Percentiles rank a stretch among this genome's conserved stretches.
phyloP scores from a whole-genome alignment of 225 moss, liverwort and hornwort species.

The Asterella californica region DNA sequence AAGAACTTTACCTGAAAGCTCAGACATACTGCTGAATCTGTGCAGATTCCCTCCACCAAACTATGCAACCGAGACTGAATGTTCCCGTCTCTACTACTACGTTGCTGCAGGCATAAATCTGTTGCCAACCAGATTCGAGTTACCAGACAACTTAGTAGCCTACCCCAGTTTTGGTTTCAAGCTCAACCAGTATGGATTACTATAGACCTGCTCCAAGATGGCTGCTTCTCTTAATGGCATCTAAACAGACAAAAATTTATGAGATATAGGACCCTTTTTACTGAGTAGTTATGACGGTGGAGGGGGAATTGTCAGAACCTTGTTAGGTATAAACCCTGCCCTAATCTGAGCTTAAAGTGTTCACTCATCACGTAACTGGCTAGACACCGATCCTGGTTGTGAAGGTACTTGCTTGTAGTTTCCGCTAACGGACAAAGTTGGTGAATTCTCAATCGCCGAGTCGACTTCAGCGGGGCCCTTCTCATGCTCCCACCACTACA shows the following conservation, averaged over 20 bases:
- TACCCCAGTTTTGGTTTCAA: slow-evolving; percentile 34
- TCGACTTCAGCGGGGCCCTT: neutral
- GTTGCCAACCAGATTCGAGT: neutral
- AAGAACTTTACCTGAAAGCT: neutral
- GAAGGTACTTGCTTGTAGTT: neutral
- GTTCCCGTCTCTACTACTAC: neutral
- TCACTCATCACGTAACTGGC: slow-evolving; percentile 35
- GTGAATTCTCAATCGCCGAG: neutral
- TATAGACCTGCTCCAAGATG: slow-evolving; percentile 52
- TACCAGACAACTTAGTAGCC: neutral
- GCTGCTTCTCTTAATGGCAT: slow-evolving; percentile 69
- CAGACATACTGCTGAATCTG: neutral
- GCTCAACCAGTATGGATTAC: slow-evolving; percentile 52
- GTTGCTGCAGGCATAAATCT: neutral
- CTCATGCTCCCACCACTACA: neutral
- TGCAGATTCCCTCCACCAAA: neutral
- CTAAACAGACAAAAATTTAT: slow-evolving; percentile 50
- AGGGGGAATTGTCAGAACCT: slow-evolving; percentile 43
- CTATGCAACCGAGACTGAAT: neutral
- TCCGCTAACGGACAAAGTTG: neutral
- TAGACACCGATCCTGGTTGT: slow-evolving; percentile 9
- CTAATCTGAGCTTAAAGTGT: slow-evolving; percentile 61
- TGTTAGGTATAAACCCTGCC: slow-evolving; percentile 56
- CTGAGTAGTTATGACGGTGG: slow-evolving; percentile 61
- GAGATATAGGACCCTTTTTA: slow-evolving; percentile 52